Conservation (phyloP, 441 rosid species). For the Adansonia grandidieri region DNA sequence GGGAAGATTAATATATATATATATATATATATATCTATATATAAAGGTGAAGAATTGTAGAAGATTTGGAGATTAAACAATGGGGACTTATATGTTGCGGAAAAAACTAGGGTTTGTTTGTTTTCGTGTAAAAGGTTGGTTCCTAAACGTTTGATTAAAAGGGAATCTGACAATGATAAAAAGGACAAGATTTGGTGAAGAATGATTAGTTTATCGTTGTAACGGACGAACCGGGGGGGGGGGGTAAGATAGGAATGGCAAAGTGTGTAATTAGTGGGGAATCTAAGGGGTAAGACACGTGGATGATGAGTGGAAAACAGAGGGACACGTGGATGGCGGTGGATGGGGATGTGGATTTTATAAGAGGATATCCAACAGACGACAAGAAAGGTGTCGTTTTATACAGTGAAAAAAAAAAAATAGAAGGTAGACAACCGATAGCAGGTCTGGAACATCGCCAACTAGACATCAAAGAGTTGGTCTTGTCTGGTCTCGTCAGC, state of each 20-base stretch:
- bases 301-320: conserved; percentile 34
- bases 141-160: conserved; percentile 30
- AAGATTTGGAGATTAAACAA: neutral
- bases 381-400: conserved; percentile 30
- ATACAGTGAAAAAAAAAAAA: neutral
- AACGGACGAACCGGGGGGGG: neutral
- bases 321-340: conserved; percentile 37
- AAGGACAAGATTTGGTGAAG: neutral
- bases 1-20: conserved; percentile 2
- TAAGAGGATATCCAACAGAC: conserved; percentile 35
- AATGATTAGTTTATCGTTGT: neutral
- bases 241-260: neutral
- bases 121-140: conserved; percentile 9
- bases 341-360: neutral
- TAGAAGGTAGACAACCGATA: conserved; percentile 32
- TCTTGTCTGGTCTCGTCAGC: conserved; percentile 20
- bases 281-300: conserved; percentile 33
- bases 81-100: conserved; percentile 1
- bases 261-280: neutral
- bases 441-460: conserved; percentile 36
- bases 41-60: neutral
- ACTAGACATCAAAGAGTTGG: conserved; percentile 21
- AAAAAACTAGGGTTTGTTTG: neutral
- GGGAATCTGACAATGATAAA: conserved; percentile 4
- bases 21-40: conserved; percentile 19